Conservation (phyloP, 148 eudicot genomes). For the Chenopodium formosanum region DNA sequence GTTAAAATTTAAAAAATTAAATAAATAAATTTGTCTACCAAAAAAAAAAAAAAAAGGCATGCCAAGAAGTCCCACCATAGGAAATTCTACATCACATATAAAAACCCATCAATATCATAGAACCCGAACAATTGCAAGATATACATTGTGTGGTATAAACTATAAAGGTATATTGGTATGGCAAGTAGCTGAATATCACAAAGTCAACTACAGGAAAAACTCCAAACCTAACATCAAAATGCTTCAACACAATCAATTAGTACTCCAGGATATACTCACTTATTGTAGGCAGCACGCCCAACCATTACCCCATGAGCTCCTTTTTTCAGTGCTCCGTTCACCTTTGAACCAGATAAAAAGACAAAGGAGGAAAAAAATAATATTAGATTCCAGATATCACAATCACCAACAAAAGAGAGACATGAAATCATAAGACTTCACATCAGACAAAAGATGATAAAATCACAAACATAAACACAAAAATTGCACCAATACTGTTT, state of each 20-base stretch:
- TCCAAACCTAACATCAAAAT: not conserved
- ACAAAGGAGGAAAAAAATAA: slow-evolving; percentile 3
- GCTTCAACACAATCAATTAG: not conserved
- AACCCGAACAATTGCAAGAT: not conserved
- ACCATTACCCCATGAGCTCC: slow-evolving; percentile 98
- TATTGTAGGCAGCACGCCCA: slow-evolving; percentile 83
- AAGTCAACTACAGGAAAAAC: not conserved
- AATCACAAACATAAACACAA: not conserved
- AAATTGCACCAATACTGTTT: not conserved
- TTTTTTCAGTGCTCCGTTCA: slow-evolving; percentile 70
- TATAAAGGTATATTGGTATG: no score
- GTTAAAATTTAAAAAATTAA: not conserved
- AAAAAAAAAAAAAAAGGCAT: not conserved
- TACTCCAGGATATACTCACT: slow-evolving; percentile 42
- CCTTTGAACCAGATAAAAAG: slow-evolving; percentile 41
- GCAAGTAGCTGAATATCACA: not conserved
- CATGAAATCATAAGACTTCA: not conserved
- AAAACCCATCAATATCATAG: not conserved
- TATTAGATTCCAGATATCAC: slow-evolving; percentile 1
- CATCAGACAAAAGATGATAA: not conserved
- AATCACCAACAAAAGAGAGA: not conserved
- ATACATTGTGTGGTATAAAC: not conserved
- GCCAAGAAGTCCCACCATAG: not conserved
- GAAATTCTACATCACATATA: no score
- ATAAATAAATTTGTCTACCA: not conserved